A percentile compares a stretch with the other conserved stretches of the same genome.
These are phyloP conservation scores for Buddleja alternifolia DNA, from an alignment of 257 asterid genomes.

Conservation along the genomic window DNA sequence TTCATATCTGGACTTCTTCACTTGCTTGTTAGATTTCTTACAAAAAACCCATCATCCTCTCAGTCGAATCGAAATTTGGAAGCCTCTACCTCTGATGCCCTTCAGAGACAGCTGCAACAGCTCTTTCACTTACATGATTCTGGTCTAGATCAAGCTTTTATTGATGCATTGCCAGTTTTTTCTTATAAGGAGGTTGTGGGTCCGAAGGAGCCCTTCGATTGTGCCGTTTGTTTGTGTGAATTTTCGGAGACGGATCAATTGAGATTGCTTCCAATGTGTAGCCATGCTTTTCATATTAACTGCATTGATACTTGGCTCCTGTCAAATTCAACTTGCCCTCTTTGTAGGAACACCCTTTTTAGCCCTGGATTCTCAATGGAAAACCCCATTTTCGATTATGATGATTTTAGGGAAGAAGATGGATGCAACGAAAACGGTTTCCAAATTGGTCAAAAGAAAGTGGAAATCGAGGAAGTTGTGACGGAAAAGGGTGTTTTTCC, in stretches of 20 bases:
- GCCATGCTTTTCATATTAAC: constrained; percentile 90
- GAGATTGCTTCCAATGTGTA: constrained; percentile 85
- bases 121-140: constrained; percentile 88
- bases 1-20: constrained; percentile 94
- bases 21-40: constrained; percentile 86
- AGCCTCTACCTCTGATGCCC: constrained; percentile 65
- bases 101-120: constrained; percentile 90
- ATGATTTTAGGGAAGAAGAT: constrained; percentile 71
- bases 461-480: constrained; percentile 60
- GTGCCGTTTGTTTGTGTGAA: constrained; percentile 92
- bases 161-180: constrained; percentile 86
- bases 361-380: constrained; percentile 77
- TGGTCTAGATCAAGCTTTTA: constrained; percentile 88
- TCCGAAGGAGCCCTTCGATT: constrained; percentile 87
- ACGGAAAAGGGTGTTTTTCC: constrained; percentile 62
- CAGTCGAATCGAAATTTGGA: constrained; percentile 61
- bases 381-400: constrained; percentile 76
- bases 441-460: constrained; percentile 53
- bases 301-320: constrained; percentile 98
- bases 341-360: constrained; percentile 77
- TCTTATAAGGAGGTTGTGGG: constrained; percentile 82
- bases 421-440: constrained; percentile 47
- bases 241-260: constrained; percentile 73
- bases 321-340: constrained; percentile 92
- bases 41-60: constrained; percentile 73